These are phyloP conservation scores for Talaromyces sp. DNA, from an alignment of 2,329 filamentous ascomycete species.

Conservation along the genomic window DNA sequence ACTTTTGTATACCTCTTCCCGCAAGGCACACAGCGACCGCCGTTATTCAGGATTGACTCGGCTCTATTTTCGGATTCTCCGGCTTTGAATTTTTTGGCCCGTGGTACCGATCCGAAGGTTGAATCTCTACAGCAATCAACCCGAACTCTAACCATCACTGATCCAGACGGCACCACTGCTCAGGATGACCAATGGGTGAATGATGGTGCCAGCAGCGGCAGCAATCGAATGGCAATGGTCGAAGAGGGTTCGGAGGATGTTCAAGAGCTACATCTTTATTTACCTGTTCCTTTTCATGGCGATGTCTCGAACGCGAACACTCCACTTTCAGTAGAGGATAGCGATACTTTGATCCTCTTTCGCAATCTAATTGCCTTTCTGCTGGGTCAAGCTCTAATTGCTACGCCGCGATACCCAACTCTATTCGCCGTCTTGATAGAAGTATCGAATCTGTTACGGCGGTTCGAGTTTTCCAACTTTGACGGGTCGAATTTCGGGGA, in stretches of 20 bases:
- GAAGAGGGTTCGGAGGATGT: constrained; percentile 44
- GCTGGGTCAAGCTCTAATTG: constrained; percentile 56
- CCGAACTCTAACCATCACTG: constrained; percentile 27
- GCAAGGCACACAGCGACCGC: constrained; percentile 49
- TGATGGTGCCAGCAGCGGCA: constrained; percentile 43
- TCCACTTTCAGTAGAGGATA: constrained; percentile 43
- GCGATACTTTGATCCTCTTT: constrained; percentile 54
- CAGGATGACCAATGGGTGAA: constrained; percentile 29
- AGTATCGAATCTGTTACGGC: constrained; percentile 52
- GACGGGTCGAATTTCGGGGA: constrained; percentile 62
- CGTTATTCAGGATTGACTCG: constrained; percentile 59
- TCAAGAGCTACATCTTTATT: constrained; percentile 50
- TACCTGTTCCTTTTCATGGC: constrained; percentile 53
- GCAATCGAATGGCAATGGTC: constrained; percentile 43
- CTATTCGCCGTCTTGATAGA: constrained; percentile 59
- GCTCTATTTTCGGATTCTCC: constrained; percentile 54
- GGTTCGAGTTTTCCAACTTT: constrained; percentile 57
- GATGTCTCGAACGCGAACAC: constrained; percentile 39
- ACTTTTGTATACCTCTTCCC: constrained; percentile 61
- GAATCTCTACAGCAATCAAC: constrained; percentile 29
- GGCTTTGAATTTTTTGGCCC: constrained; percentile 51
- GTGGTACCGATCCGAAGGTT: constrained; percentile 47
- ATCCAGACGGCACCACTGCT: constrained; percentile 28
- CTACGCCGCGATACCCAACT: constrained; percentile 50
- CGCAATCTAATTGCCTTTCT: constrained; percentile 62